Percentiles rank a stretch among this genome's conserved stretches.
These are phyloP conservation scores for Rhododendron griersonianum DNA, from an alignment of 148 eudicot genomes.

Conservation along the genomic window DNA sequence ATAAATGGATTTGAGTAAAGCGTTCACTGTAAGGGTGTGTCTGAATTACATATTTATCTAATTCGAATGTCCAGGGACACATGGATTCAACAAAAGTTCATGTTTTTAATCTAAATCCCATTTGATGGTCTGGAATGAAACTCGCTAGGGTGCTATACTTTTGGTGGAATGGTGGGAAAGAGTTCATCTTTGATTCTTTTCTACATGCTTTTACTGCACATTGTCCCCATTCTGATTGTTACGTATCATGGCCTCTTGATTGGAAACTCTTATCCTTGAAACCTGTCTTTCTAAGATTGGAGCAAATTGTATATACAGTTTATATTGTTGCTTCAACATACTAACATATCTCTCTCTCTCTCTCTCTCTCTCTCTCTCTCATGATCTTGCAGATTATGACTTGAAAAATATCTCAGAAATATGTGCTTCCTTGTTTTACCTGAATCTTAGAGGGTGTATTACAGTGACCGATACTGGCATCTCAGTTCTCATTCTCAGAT, in stretches of 20 bases:
- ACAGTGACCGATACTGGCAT: slow-evolving; percentile 75
- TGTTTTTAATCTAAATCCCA: not conserved
- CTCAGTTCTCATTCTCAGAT: slow-evolving; percentile 45
- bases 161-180: not conserved
- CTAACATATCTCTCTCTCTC: not conserved
- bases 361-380: not conserved
- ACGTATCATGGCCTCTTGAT: not conserved
- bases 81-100: not conserved
- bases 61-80: not conserved
- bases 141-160: not conserved
- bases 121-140: not conserved
- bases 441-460: slow-evolving; percentile 70
- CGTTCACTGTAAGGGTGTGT: not conserved
- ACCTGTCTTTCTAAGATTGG: not conserved
- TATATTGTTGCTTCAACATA: not conserved
- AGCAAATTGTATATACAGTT: not conserved
- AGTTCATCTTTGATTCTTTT: not conserved
- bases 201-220: not conserved
- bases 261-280: not conserved
- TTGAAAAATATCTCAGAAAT: slow-evolving; percentile 47
- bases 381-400: slow-evolving; percentile 57
- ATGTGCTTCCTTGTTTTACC: slow-evolving; percentile 50
- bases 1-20: not conserved
- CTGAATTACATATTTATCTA: not conserved
- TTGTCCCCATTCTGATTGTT: not conserved